phyloP scores from a whole-genome alignment of 108 stramenopile genomes.

The Nitzschia palea region DNA sequence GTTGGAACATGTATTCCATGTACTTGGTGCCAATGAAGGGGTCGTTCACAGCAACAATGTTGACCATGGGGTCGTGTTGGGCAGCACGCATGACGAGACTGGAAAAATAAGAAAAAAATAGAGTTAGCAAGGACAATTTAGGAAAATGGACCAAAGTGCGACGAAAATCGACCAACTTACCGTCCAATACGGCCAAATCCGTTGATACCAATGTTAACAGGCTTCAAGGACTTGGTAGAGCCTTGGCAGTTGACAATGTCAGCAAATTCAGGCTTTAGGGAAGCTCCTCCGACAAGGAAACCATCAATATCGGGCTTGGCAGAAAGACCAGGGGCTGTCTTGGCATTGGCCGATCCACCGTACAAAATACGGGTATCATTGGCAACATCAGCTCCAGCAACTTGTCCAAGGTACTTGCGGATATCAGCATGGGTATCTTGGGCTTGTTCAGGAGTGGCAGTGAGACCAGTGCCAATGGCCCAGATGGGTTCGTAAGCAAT shows the following conservation, averaged over 20 bases:
- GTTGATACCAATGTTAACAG: conserved; percentile 88
- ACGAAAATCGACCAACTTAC: conserved; percentile 31
- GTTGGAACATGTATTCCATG: conserved; percentile 96
- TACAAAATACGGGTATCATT: conserved; percentile 89
- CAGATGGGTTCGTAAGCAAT: conserved; percentile 94
- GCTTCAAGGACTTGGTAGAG: conserved; percentile 56
- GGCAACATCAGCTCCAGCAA: conserved; percentile 88
- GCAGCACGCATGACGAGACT: conserved; percentile 97
- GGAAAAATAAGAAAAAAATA: conserved; percentile 2
- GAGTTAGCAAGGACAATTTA: neutral
- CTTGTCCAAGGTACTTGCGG: conserved; percentile 81
- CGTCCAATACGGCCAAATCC: conserved; percentile 99
- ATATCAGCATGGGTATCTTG: conserved; percentile 91
- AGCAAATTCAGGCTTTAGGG: conserved; percentile 96
- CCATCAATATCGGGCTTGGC: conserved; percentile 98
- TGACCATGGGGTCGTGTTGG: conserved; percentile 82
- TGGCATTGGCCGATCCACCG: conserved; percentile 92
- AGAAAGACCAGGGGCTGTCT: conserved; percentile 92
- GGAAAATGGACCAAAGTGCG: neutral
- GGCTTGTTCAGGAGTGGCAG: conserved; percentile 96
- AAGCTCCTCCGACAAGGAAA: conserved; percentile 99
- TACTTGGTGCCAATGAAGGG: conserved; percentile 86
- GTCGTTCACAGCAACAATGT: conserved; percentile 98
- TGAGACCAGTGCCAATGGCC: conserved; percentile 98
- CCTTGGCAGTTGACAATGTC: conserved; percentile 93